A percentile compares a stretch with the other conserved stretches of the same genome.
These are phyloP conservation scores for Aspergillus sp. DNA, from an alignment of 2,329 filamentous ascomycete genomes.

Conservation along the genomic window DNA sequence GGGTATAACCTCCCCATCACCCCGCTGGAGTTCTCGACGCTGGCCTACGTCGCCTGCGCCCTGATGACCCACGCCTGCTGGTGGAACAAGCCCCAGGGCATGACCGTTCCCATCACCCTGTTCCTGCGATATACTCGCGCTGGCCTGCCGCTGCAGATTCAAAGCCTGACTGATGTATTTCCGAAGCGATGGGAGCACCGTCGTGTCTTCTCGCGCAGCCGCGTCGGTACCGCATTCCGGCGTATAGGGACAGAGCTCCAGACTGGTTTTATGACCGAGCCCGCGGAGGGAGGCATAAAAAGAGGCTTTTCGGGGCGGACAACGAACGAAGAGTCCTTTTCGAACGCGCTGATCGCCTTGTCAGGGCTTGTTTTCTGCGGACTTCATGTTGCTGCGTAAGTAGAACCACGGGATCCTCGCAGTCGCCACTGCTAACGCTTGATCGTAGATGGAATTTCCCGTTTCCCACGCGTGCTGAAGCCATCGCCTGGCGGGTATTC, in stretches of 20 bases:
- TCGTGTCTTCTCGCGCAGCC: not conserved
- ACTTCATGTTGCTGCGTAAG: slow-evolving; percentile 1
- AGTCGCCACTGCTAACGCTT: too few species aligned
- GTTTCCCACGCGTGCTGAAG: not conserved
- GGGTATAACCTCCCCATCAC: not conserved
- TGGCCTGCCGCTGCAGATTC: not conserved
- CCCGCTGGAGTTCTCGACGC: not conserved
- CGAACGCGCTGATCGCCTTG: not conserved
- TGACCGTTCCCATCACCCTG: not conserved
- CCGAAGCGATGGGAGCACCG: not conserved
- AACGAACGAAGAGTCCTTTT: too few species aligned
- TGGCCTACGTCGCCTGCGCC: not conserved
- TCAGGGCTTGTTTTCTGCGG: not conserved
- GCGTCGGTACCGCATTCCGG: not conserved
- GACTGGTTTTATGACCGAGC: too few species aligned
- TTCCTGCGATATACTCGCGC: not conserved
- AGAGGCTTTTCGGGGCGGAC: too few species aligned
- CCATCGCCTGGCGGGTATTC: not conserved
- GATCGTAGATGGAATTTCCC: not conserved
- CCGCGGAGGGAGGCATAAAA: too few species aligned
- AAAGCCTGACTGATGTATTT: not conserved
- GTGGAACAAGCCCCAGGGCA: slow-evolving; percentile 1
- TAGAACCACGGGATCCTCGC: not conserved
- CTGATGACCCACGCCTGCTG: not conserved
- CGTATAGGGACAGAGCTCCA: too few species aligned